Conservation (phyloP, 352 stramenopile genomes). For the Phytophthora podocarpi region DNA sequence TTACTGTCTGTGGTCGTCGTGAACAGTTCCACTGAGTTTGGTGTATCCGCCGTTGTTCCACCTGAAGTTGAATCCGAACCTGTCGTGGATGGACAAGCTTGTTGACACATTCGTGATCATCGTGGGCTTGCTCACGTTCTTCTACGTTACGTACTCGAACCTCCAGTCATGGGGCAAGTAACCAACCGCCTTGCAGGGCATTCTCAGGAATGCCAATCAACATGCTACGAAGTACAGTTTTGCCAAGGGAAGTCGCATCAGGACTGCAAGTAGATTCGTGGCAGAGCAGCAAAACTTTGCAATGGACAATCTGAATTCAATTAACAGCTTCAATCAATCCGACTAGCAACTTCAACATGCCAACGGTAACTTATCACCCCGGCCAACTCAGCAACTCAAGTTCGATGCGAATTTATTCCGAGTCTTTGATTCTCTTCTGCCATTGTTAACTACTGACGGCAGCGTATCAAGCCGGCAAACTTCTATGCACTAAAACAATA, state of each 20-base stretch:
- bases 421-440: constrained; percentile 4
- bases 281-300: background rate
- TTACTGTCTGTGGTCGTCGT: constrained; percentile 7
- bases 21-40: constrained; percentile 75
- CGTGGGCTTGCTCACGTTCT: constrained; percentile 76
- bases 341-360: background rate
- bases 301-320: background rate
- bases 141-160: constrained; percentile 87
- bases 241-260: background rate
- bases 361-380: too few relatives aligned
- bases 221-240: too few relatives aligned
- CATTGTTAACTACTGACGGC: constrained; percentile 15
- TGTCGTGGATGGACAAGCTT: constrained; percentile 53
- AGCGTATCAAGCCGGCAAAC: constrained; percentile 10
- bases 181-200: background rate
- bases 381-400: constrained; percentile 16
- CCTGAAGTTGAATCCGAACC: constrained; percentile 66
- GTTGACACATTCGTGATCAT: constrained; percentile 62
- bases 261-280: background rate
- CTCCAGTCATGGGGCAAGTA: constrained; percentile 66
- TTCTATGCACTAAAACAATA: constrained; percentile 31
- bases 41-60: constrained; percentile 84
- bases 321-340: background rate
- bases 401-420: constrained; percentile 17
- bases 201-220: background rate